Evolutionary conservation across 176 grass and related monocot genomes (phyloP).

Genomic region (Oryza glaberrima): DNA sequence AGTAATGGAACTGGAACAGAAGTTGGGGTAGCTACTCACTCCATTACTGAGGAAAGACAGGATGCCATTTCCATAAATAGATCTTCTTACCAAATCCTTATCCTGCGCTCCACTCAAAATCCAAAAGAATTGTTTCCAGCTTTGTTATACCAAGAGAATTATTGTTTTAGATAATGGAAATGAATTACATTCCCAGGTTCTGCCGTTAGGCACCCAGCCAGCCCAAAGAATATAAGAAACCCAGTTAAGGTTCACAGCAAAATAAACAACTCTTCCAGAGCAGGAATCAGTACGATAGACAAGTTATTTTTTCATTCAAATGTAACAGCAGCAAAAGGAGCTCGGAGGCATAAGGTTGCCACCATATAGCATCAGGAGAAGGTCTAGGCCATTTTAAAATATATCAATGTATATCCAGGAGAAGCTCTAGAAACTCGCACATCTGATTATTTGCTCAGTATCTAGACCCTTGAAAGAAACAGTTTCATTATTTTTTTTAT

Average conservation of each 20-base stretch:
- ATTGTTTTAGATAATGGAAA: too few relatives aligned
- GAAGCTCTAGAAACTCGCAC: too few relatives aligned
- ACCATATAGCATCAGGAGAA: neutral
- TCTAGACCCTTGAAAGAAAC: neutral
- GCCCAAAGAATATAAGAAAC: neutral
- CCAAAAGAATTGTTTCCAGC: too few relatives aligned
- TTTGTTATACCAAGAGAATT: neutral
- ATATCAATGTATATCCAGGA: neutral
- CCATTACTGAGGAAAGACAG: too few relatives aligned
- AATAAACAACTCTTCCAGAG: neutral
- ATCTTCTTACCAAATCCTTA: too few relatives aligned
- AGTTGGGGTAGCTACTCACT: too few relatives aligned
- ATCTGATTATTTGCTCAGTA: neutral
- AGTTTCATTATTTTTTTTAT: neutral
- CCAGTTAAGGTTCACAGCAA: neutral
- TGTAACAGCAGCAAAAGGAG: slow-evolving; percentile 2
- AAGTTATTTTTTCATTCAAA: neutral
- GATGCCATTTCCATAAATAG: too few relatives aligned
- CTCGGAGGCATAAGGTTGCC: slow-evolving; percentile 1
- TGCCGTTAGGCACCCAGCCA: too few relatives aligned
- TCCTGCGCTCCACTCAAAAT: too few relatives aligned
- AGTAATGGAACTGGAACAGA: too few relatives aligned
- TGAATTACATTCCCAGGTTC: too few relatives aligned
- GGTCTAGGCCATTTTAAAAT: neutral
- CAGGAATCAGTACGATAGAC: slow-evolving; percentile 8